Evolutionary conservation across 257 asterid genomes (phyloP).

Genomic region (Avicennia marina): DNA sequence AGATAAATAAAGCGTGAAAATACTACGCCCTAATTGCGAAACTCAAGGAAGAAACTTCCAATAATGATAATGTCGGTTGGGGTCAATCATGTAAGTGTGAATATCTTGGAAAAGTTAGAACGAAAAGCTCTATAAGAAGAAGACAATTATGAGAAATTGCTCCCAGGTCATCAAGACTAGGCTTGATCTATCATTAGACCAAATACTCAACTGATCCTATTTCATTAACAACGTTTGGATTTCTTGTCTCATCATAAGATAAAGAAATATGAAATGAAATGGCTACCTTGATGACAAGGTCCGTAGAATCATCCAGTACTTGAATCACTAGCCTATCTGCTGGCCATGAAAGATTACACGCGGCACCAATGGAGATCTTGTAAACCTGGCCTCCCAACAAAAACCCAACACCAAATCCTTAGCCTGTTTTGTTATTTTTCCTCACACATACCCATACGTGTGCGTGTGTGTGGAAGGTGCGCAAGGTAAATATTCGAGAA

Average conservation of each 20-base stretch:
- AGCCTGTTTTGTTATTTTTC: no score
- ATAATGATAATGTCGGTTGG: conserved; percentile 7
- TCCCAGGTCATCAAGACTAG: no score
- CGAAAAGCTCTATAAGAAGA: not conserved
- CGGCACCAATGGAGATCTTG: conserved; percentile 74
- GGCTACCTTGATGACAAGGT: conserved; percentile 42
- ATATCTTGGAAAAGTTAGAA: not conserved
- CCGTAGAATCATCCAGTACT: conserved; percentile 69
- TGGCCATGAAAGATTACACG: conserved; percentile 67
- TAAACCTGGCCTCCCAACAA: no score
- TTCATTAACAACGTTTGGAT: no score
- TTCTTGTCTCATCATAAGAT: no score
- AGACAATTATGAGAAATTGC: no score
- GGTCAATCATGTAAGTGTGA: not conserved
- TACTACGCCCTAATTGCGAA: not conserved
- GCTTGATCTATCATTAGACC: no score
- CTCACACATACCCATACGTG: no score
- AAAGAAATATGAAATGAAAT: no score
- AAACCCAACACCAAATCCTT: not conserved
- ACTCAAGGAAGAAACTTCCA: not conserved
- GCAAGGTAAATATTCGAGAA: not conserved
- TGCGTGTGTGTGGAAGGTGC: no score
- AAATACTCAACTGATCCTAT: no score
- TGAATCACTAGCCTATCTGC: conserved; percentile 58
- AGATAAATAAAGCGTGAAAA: not conserved